Evolutionary conservation across 192 early-diverging fungal species (phyloP), one percentile per base, ranked within the genome.

Genomic region (Lunasporangiospora selenospora): DNA sequence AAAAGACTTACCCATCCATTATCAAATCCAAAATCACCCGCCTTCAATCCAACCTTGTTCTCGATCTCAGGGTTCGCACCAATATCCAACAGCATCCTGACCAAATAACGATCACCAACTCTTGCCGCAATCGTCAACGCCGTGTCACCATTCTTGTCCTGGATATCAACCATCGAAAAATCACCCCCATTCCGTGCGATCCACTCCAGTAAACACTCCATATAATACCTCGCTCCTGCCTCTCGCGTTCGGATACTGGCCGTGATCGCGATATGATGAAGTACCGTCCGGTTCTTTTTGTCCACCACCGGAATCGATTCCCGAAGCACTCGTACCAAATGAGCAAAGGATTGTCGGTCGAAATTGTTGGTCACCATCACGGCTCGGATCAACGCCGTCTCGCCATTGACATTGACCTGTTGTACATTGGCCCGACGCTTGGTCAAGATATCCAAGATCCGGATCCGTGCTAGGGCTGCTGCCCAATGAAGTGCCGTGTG

Each of bases 401-500:
- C 93, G 41, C 94, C 93, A n/a, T 75, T 81, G 52, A 81, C 80
- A 70, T 98, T 98, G 6, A 80, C 60, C 53, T 67, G 62, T 8
- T 75, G 76, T 7, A 85, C 67, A 64, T 92, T 81, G 10, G 91
- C 88, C 15, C 90, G 89, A n/a, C 80, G 87, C 30, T 81, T 66
- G 6, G 96, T 53, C 27, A 98, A 75, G 30, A 91, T 63, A 24
- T 87, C 85, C 23, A 95, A 71, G 2, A 94, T 79, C 23, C 84
- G 69, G 29, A 91, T 78, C 33, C 87, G 71, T 0, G 85, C 94
- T 24, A 97, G 77, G 15, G 95, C 90, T 2, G 93, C 89, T 13
- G 96, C 93, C 95, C 95, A 98, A 61, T 98, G 96, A 18, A 97
- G 77, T 6, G 92, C 82, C 0, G 93, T 91, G 67, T 98, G 92